Evolutionary conservation across 129 eudicot species (phyloP).

Genomic region (Chrysanthemum seticuspe): DNA sequence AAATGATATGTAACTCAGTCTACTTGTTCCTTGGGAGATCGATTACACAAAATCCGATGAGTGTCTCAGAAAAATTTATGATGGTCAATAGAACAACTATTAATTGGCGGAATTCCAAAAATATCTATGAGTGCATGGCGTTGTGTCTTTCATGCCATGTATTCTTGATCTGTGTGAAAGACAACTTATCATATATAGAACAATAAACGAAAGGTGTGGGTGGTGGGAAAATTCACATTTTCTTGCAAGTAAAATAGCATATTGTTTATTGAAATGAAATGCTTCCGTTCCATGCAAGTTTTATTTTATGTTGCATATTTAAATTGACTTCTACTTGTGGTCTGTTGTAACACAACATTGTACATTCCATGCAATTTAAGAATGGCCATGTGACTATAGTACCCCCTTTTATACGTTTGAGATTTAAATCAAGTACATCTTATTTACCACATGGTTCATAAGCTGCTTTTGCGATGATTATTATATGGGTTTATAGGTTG

Average conservation of each 20-base stretch:
- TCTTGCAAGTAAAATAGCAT: not conserved
- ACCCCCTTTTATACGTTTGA: no score
- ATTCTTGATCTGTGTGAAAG: not conserved
- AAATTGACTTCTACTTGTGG: no score
- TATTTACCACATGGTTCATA: no score
- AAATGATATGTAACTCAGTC: not conserved
- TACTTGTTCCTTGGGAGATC: not conserved
- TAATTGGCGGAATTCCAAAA: not conserved
- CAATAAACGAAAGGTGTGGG: not conserved
- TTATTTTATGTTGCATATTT: not conserved
- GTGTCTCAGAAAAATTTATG: not conserved
- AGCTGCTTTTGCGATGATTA: no score
- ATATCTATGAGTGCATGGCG: not conserved
- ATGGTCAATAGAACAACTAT: not conserved
- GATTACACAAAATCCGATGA: constrained; percentile 17
- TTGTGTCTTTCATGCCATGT: not conserved
- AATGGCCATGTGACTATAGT: no score
- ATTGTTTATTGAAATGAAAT: not conserved
- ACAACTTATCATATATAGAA: not conserved
- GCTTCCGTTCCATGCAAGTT: constrained; percentile 7
- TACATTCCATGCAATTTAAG: no score
- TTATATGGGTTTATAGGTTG: no score
- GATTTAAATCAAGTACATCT: no score
- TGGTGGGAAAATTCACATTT: not conserved
- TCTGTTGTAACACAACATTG: no score